Evolutionary conservation across 257 asterid species (phyloP), one percentile per base, ranked within the genome.

Genomic region (Handroanthus guayacan): DNA sequence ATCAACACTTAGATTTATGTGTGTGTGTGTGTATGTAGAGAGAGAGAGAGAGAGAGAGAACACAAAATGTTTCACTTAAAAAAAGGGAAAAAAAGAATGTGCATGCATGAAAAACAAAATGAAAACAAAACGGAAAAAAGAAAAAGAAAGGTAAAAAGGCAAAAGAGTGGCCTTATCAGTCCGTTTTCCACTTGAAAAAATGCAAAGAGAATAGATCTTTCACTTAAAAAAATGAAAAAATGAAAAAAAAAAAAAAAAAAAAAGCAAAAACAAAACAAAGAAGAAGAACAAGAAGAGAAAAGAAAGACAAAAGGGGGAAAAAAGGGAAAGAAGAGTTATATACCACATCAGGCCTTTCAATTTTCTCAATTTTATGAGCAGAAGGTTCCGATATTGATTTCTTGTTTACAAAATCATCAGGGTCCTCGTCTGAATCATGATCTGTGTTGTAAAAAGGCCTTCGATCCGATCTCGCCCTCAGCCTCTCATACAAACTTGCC

Each of bases 391-490:
- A 12, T 51, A 78, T 78, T 14, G 80, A 52, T 75, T 82, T 80
- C 77, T 74, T 72, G 76, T 75, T 80, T 3, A 71, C 72, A 9
- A 82, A 61, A 73, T 82, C 87, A 25, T 25, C 31, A 82, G 78
- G 65, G 68, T 95, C 99, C 2, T 95, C 98, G 37, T 95, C 98
- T n/a, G 99, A 95, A 9, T 95, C 99, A 31, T 25, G 31, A 25
- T 95, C 98, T 36, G 92, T 56, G 76, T 84, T 91, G 84, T 95
- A 95, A 70, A 89, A 25, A 14, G 99, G 99, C 81, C 82, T 84
- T 51, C 94, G 91, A 76, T 95, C 99, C 34, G 98, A 87, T 62
- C 99, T 92, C 54, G 70, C 90, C 69, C 90, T 84, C 14, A 86
- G 79, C 77, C 90, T 78, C 87, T 86, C 90, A 56, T 75, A 88